These are phyloP conservation scores for Teunomyces aglyptinius DNA, from an alignment of 805 yeast species.

Conservation along the genomic window DNA sequence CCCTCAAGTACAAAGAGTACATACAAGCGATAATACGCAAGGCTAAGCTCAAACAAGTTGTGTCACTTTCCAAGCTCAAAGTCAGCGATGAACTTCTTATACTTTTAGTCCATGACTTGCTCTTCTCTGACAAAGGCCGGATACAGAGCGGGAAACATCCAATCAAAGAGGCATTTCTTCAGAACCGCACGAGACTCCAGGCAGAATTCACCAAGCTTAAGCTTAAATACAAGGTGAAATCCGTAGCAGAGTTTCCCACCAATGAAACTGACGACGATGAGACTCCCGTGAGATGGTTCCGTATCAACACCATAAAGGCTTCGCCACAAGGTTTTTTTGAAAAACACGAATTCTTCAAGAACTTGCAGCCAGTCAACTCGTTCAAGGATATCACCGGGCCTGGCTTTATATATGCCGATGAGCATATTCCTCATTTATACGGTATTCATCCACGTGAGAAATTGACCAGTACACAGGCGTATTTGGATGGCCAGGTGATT, in stretches of 20 bases:
- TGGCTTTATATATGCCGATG: conserved; percentile 71
- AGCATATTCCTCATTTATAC: conserved; percentile 67
- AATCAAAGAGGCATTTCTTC: conserved; percentile 74
- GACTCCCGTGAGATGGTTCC: conserved; percentile 78
- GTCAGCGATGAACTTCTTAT: conserved; percentile 54
- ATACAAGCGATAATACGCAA: conserved; percentile 62
- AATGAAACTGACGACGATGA: conserved; percentile 51
- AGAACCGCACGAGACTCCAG: conserved; percentile 74
- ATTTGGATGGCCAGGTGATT: conserved; percentile 73
- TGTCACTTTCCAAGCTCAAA: conserved; percentile 37
- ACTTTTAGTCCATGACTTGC: conserved; percentile 75
- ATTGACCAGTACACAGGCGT: conserved; percentile 65
- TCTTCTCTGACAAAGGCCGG: conserved; percentile 72
- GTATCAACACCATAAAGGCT: conserved; percentile 65
- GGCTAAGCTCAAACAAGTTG: conserved; percentile 58
- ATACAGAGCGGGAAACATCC: conserved; percentile 89
- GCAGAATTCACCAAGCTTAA: conserved; percentile 82
- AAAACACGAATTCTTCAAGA: conserved; percentile 35
- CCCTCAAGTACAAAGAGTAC: conserved; percentile 68
- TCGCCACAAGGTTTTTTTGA: conserved; percentile 24
- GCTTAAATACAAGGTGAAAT: conserved; percentile 63
- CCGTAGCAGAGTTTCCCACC: conserved; percentile 46
- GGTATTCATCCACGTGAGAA: conserved; percentile 80
- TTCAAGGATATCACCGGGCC: conserved; percentile 41
- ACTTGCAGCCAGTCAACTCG: conserved; percentile 45